These are phyloP conservation scores for Fusarium dimerum DNA, from an alignment of 2,329 filamentous ascomycete genomes.

Conservation along the genomic window DNA sequence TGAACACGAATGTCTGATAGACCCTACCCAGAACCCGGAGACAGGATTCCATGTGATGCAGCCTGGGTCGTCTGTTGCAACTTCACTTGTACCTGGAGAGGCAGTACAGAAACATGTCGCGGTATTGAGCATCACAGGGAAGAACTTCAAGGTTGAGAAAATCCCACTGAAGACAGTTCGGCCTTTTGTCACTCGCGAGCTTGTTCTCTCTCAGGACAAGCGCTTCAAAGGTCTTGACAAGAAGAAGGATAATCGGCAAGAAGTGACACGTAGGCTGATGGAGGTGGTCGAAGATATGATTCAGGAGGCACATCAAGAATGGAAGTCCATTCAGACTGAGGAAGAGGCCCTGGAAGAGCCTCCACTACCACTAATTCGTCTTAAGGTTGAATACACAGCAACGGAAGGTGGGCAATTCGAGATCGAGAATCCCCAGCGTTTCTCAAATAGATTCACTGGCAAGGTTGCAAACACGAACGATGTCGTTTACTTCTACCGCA, in stretches of 20 bases:
- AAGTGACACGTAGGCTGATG: slow-evolving; percentile 77
- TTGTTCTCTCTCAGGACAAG: slow-evolving; percentile 73
- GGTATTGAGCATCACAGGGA: slow-evolving; percentile 80
- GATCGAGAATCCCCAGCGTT: slow-evolving; percentile 92
- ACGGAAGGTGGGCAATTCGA: slow-evolving; percentile 85
- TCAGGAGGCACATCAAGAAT: slow-evolving; percentile 76
- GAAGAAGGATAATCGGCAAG: slow-evolving; percentile 78
- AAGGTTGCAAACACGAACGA: slow-evolving; percentile 93
- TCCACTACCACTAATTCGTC: slow-evolving; percentile 80
- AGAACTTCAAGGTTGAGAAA: slow-evolving; percentile 76
- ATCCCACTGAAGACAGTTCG: slow-evolving; percentile 85
- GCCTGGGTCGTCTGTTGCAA: slow-evolving; percentile 93
- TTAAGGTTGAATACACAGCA: slow-evolving; percentile 88
- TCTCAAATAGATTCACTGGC: slow-evolving; percentile 89
- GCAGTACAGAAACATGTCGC: slow-evolving; percentile 89
- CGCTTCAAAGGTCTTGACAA: slow-evolving; percentile 77
- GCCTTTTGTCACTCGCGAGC: slow-evolving; percentile 85
- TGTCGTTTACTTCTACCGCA: slow-evolving; percentile 89
- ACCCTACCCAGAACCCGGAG: slow-evolving; percentile 79
- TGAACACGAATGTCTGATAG: slow-evolving; percentile 93
- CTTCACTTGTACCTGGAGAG: slow-evolving; percentile 86
- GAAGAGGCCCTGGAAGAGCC: slow-evolving; percentile 58
- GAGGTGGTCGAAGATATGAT: slow-evolving; percentile 84
- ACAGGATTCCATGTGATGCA: slow-evolving; percentile 96
- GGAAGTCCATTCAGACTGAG: slow-evolving; percentile 75